Evolutionary conservation across 2,329 filamentous ascomycete genomes (phyloP).

Genomic region (Aspergillus persii): DNA sequence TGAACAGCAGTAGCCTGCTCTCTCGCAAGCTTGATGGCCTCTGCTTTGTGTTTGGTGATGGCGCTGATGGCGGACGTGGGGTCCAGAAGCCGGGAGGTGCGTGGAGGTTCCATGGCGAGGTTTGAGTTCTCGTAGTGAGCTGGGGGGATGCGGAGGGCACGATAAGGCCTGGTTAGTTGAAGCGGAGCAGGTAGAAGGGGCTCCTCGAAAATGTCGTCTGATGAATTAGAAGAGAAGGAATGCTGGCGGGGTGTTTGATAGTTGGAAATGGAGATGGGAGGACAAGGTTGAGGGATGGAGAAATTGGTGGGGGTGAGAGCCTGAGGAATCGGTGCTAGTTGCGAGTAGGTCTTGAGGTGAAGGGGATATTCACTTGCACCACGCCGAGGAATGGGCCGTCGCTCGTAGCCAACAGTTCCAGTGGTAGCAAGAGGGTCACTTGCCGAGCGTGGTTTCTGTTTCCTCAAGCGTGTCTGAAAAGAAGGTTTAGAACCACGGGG

Average conservation of each 20-base stretch:
- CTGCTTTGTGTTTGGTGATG: conserved; percentile 49
- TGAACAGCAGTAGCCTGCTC: conserved; percentile 46
- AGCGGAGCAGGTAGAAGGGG: conserved; percentile 1
- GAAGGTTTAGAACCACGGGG: neutral
- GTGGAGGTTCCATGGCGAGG: conserved; percentile 20
- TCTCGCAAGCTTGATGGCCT: conserved; percentile 47
- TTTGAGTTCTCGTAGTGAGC: neutral
- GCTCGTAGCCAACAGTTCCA: neutral
- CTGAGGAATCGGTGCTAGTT: neutral
- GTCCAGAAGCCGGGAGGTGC: conserved; percentile 37
- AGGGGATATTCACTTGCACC: conserved; percentile 1
- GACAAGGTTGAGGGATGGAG: neutral
- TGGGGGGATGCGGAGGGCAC: neutral
- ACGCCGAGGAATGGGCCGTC: neutral
- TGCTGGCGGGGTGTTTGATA: neutral
- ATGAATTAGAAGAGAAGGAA: neutral
- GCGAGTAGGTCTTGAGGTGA: neutral
- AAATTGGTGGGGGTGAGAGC: neutral
- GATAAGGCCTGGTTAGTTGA: neutral
- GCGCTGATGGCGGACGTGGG: conserved; percentile 44
- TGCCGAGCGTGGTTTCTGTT: conserved; percentile 2
- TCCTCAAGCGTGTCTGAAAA: neutral
- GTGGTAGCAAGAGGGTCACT: conserved; percentile 4
- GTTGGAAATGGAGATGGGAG: neutral
- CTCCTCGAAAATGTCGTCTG: neutral